phyloP scores from a whole-genome alignment of 1,139 yeast genomes.

The Lodderomyces orthopsilosis region DNA sequence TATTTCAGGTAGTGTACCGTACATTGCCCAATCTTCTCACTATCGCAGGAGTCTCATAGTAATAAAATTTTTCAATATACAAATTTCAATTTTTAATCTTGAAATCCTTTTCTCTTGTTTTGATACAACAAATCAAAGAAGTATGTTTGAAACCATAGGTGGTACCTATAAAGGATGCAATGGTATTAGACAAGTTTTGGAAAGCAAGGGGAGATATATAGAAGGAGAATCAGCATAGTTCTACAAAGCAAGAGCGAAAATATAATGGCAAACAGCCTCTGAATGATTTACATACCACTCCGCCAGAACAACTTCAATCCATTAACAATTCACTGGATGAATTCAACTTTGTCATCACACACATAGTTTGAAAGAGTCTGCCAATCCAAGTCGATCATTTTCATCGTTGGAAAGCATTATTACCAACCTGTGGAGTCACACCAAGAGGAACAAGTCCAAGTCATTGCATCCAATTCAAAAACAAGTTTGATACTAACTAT shows the following conservation, averaged over 20 bases:
- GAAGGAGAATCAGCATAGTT: too few species aligned
- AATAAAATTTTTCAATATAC: conserved; percentile 10
- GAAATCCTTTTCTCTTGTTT: conserved; percentile 10
- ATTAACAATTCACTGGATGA: too few species aligned
- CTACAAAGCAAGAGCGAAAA: too few species aligned
- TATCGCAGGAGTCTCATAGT: conserved; percentile 6
- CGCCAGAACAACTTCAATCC: too few species aligned
- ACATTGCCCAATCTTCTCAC: not conserved
- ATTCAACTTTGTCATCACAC: too few species aligned
- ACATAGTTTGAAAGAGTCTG: too few species aligned
- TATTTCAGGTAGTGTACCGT: too few species aligned
- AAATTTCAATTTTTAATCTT: conserved; percentile 8
- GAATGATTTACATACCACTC: not conserved
- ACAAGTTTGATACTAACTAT: conserved; percentile 22
- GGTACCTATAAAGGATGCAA: not conserved
- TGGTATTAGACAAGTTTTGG: not conserved
- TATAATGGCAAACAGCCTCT: not conserved
- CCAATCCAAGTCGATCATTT: too few species aligned
- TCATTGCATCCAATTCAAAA: not conserved
- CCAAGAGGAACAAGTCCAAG: not conserved
- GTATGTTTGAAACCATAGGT: conserved; percentile 8
- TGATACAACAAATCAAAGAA: conserved; percentile 9
- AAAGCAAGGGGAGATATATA: not conserved
- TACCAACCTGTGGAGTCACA: too few species aligned
- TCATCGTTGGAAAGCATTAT: too few species aligned